Base-by-base conservation (phyloP, 495 filamentous ascomycete genomes). In the Evansstolkia leycettana region DNA sequence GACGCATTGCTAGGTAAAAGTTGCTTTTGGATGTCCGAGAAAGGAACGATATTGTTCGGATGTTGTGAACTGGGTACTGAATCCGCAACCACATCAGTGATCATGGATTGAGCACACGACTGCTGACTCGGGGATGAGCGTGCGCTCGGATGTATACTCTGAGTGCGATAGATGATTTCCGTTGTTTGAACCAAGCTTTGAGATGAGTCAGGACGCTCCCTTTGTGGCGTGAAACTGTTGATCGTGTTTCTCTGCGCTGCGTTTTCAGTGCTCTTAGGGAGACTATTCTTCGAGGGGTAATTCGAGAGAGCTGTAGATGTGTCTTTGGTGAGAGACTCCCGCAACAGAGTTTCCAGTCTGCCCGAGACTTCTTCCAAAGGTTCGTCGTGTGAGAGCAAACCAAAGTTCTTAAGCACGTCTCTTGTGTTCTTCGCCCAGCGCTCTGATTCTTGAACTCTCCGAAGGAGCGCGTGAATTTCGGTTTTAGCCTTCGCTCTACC, bases 391-490 rank as follows among this genome's bases (percentile, higher is more conserved):
- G 17, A 28, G 4, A 37, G 19, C 5, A 44, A 33, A 11, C 37
- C 32, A 10, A 44, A 23, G 7, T 37, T 43, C 11, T 31, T 14
- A 5, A 56, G 27, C 3, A 34, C 36, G 8, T 52, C 43, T 33
- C 38, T 45, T 12, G 52, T 48, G 10, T 31, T 49, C 17, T 36
- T 48, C 31, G 44, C 33, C 44, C 42, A 47, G 7, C 31, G 9
- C 33, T 59, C 55, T 8, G 50, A 51, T 17, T 47, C 52, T 24
- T 56, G 50, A 3, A 55, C 50, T 26, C 48, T 41, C 14, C 39
- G 41, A 37, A 49, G 44, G 2, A 59, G 39, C 5, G 34, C 32
- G 30, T 49, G 27, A 12, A 51, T 47, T 28, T 59, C 55, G 7
- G 31, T 25, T 34, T 52, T 48, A 1, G 50, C 36, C 30, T 54